Evolutionary conservation across 352 stramenopile genomes (phyloP), one percentile per base, ranked within the genome.

Genomic region (Globisporangium nunn): DNA sequence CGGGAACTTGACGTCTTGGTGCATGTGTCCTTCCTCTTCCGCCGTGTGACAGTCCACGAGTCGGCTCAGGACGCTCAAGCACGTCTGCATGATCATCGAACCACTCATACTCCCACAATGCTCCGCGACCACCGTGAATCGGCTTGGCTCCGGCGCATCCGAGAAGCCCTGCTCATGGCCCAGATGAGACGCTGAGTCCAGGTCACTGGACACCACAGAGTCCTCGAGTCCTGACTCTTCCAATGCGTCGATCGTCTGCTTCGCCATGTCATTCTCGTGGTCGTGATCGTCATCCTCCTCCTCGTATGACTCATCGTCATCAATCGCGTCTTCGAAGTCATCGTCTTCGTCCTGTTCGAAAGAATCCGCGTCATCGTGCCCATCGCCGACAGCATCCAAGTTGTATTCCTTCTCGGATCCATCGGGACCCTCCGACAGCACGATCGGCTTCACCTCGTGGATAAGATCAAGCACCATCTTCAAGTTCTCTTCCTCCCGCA

Each of bases 31-130:
- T 75, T 94, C 85, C 50, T 91, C 80, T 58, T 89, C 78, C 4
- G 81, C 73, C 17, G 85, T 93, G 48, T 93, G 81, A 50, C 82
- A 92, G 62, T 94, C 82, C 35, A 94, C 83, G 10, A 94, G 70
- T 23, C 83, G 75, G 58, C 80, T 91, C 18, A 94, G 64, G 5
- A 94, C 79, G 56, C 83, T 88, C 54, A 94, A 68, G 45, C 85
- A 94, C 6, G 85, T 92, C 55, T 94, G 85, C 72, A 92, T 82
- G 61, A 94, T 94, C 82, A 92, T 93, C 6, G 80, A 89, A 10
- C 76, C 70, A 58, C 83, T 91, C 79, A 93, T 93, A 0, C 76
- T 68, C 18, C 83, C 83, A 31, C 71, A 88, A 62, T 91, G 80
- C 53, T 93, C 83, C 12, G 78, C 75, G 39, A 90, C 79, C 15